phyloP scores from a whole-genome alignment of 305 asterid genomes.

The Striga hermonthica region DNA sequence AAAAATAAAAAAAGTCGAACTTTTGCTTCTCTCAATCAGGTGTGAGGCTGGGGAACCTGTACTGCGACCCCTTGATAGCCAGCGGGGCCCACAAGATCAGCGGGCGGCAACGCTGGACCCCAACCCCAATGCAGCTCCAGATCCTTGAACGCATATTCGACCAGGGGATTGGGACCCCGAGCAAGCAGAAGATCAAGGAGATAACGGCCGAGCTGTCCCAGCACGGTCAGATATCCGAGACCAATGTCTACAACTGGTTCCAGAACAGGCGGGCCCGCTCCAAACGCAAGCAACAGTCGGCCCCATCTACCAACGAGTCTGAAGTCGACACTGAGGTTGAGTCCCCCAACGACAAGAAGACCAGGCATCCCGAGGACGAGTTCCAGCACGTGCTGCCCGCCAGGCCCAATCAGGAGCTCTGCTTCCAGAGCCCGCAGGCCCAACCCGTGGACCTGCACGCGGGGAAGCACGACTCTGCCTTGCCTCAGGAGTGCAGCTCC shows the following conservation, averaged over 20 bases:
- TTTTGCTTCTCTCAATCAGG: conserved; percentile 41
- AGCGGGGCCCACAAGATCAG: conserved; percentile 76
- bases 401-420: conserved; percentile 44
- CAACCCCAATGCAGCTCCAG: conserved; percentile 91
- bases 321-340: conserved; percentile 91
- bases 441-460: conserved; percentile 36
- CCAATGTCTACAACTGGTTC: conserved; percentile 97
- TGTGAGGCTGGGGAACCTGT: conserved; percentile 73
- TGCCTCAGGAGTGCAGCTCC: conserved; percentile 66
- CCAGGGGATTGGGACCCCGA: conserved; percentile 93
- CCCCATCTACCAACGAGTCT: conserved; percentile 44
- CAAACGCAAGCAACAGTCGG: conserved; percentile 80
- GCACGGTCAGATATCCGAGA: conserved; percentile 95
- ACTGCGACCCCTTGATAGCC: conserved; percentile 64
- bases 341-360: conserved; percentile 73
- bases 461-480: conserved; percentile 60
- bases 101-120: conserved; percentile 98
- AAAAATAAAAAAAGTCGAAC: no score
- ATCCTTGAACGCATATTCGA: conserved; percentile 83
- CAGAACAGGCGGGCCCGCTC: conserved; percentile 99
- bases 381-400: conserved; percentile 43
- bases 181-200: conserved; percentile 91
- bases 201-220: conserved; percentile 77
- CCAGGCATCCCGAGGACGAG: conserved; percentile 65
- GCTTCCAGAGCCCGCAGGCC: conserved; percentile 55